Evolutionary conservation across 2,329 filamentous ascomycete species (phyloP).

Genomic region (Elsinoe necatrix): DNA sequence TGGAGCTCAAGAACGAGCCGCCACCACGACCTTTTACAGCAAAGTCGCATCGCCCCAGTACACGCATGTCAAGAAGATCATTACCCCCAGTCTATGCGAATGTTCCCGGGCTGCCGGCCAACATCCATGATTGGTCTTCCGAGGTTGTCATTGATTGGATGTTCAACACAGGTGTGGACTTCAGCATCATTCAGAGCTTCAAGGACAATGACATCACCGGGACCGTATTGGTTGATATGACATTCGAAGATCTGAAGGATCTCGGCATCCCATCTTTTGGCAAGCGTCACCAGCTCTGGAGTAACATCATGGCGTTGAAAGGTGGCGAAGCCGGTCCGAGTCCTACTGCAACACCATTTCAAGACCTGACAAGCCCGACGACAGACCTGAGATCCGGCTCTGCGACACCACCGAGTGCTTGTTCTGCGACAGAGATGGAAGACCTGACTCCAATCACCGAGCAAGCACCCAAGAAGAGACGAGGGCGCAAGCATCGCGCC

Average conservation of each 20-base stretch:
- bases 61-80: slow-evolving; percentile 15
- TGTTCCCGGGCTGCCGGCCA: slow-evolving; percentile 20
- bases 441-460: slow-evolving; percentile 29
- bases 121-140: slow-evolving; percentile 60
- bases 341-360: slow-evolving; percentile 40
- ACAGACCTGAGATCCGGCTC: slow-evolving; percentile 5
- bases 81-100: slow-evolving; percentile 14
- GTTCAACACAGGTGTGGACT: slow-evolving; percentile 72
- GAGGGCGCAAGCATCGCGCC: slow-evolving; percentile 32
- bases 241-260: slow-evolving; percentile 80
- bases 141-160: slow-evolving; percentile 79
- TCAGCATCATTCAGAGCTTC: slow-evolving; percentile 70
- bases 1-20: slow-evolving; percentile 55
- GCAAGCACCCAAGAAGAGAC: slow-evolving; percentile 30
- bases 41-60: slow-evolving; percentile 29
- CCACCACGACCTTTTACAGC: slow-evolving; percentile 36
- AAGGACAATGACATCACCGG: slow-evolving; percentile 88
- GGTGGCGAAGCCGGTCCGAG: slow-evolving; percentile 36
- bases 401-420: slow-evolving; percentile 16
- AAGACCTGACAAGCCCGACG: slow-evolving; percentile 30
- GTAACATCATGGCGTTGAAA: slow-evolving; percentile 63
- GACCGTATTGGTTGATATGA: slow-evolving; percentile 76
- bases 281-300: slow-evolving; percentile 70
- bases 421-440: slow-evolving; percentile 21
- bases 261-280: slow-evolving; percentile 74